phyloP scores from a whole-genome alignment of 1,139 yeast genomes.

The Wickerhamomyces sp. region DNA sequence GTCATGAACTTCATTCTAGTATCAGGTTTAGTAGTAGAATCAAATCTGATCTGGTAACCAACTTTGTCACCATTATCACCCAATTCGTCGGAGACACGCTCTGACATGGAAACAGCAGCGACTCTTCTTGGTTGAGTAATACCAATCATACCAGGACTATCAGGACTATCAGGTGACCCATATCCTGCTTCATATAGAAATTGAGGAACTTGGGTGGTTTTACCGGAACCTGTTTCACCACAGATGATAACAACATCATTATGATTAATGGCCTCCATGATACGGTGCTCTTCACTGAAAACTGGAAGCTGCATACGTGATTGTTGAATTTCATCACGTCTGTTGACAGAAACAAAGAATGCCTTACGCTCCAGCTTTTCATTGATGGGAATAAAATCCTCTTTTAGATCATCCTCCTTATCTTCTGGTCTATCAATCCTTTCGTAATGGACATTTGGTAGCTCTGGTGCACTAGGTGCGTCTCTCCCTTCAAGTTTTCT shows the following conservation, averaged over 20 bases:
- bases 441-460: constrained; percentile 43
- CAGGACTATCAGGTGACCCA: constrained; percentile 54
- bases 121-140: constrained; percentile 97
- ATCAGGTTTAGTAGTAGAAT: constrained; percentile 59
- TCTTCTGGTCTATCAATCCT: constrained; percentile 57
- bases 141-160: constrained; percentile 89
- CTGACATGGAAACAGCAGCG: constrained; percentile 97
- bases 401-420: constrained; percentile 56
- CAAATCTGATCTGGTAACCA: constrained; percentile 90
- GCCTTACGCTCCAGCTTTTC: constrained; percentile 54
- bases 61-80: constrained; percentile 77
- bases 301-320: constrained; percentile 78
- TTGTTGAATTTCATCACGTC: constrained; percentile 61
- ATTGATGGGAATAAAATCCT: constrained; percentile 52
- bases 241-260: constrained; percentile 88
- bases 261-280: constrained; percentile 94
- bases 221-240: constrained; percentile 90
- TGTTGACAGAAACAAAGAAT: constrained; percentile 59
- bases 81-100: constrained; percentile 76
- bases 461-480: constrained; percentile 41
- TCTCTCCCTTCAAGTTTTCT: constrained; percentile 57
- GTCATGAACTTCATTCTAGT: constrained; percentile 96
- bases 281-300: constrained; percentile 81
- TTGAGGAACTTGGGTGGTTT: constrained; percentile 75
- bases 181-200: constrained; percentile 84